These are phyloP conservation scores for Trypanosoma mega DNA, from an alignment of 208 protist species.

Conservation along the genomic window DNA sequence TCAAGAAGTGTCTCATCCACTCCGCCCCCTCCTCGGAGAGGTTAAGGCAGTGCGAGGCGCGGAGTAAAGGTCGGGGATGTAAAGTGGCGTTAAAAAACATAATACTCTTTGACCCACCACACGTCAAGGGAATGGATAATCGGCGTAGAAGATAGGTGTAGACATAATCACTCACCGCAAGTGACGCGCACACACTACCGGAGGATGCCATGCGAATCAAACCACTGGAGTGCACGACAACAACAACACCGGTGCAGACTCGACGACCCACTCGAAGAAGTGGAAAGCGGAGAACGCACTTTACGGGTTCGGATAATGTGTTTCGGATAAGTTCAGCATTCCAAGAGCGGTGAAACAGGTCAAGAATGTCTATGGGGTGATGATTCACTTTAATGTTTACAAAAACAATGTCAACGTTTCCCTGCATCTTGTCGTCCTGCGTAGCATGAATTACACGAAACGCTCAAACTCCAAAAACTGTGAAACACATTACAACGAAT, in stretches of 20 bases:
- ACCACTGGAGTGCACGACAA: conserved; percentile 22
- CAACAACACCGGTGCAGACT: conserved; percentile 32
- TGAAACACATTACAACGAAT: neutral
- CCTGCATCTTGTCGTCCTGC: conserved; percentile 16
- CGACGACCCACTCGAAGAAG: conserved; percentile 18
- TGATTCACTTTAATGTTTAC: conserved; percentile 22
- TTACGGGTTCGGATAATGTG: conserved; percentile 16
- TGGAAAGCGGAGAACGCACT: conserved; percentile 39
- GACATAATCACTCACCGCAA: conserved; percentile 28
- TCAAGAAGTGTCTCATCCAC: conserved; percentile 25
- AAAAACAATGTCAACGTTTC: conserved; percentile 29
- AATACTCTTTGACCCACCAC: conserved; percentile 19
- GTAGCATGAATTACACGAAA: neutral
- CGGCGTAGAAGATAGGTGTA: conserved; percentile 15
- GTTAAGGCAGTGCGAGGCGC: neutral
- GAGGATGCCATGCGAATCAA: conserved; percentile 24
- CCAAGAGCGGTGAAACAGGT: conserved; percentile 32
- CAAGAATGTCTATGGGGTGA: conserved; percentile 21
- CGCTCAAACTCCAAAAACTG: neutral
- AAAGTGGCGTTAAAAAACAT: conserved; percentile 21
- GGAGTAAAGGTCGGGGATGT: neutral
- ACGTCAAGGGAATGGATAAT: neutral
- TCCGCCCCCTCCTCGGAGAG: conserved; percentile 12
- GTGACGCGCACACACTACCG: conserved; percentile 22
- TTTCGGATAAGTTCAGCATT: conserved; percentile 39